Base-by-base conservation (phyloP, 495 filamentous ascomycete genomes). In the Penicillium angulare region DNA sequence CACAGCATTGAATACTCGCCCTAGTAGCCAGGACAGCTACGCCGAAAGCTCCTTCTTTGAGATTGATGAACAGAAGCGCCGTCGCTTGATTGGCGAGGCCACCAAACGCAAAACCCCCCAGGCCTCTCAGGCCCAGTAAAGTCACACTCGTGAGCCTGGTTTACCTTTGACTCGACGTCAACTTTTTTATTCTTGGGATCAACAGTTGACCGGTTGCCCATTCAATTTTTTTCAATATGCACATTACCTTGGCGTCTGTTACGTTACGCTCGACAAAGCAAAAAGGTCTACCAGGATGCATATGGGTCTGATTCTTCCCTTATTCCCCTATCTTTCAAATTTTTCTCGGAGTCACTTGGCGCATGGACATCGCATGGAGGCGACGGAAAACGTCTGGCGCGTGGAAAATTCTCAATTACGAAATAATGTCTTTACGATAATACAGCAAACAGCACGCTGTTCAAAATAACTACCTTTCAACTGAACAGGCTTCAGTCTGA, bases 41-140 rank as follows among this genome's bases (percentile, higher is more conserved):
- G 49, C 59, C 49, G 55, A 65, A 38, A 60, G 50, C 44, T 66
- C 72, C 10, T 48, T 66, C 50, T 79, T 81, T 59, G 73, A 79
- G 10, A 65, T 77, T 31, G 74, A 78, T 47, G 77, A 79, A 22
- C 61, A 67, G 47, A 76, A 75, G 55, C 72, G 77, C 44, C 65
- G 67, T 26, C 73, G 75, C 18, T 51, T 81, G 46, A 69, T 79
- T 21, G 69, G 71, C 58, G 78, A 80, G 47, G 76, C 76, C 36
- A 66, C 55, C 21, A 62, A 39, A 50, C 73, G 70, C 66, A 79
- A 75, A 61, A 67, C 64, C 40, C 36, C 65, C 16, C 67, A 67
- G 36, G 43, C n/a, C 17, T 27, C 21, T 33, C n/a, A 22, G 9
- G 4, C 38, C 32, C 24, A 43, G 29, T n/a, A n/a, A n/a, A n/a